phyloP scores from a whole-genome alignment of 2,329 filamentous ascomycete genomes.

The Cladophialophora carrionii region DNA sequence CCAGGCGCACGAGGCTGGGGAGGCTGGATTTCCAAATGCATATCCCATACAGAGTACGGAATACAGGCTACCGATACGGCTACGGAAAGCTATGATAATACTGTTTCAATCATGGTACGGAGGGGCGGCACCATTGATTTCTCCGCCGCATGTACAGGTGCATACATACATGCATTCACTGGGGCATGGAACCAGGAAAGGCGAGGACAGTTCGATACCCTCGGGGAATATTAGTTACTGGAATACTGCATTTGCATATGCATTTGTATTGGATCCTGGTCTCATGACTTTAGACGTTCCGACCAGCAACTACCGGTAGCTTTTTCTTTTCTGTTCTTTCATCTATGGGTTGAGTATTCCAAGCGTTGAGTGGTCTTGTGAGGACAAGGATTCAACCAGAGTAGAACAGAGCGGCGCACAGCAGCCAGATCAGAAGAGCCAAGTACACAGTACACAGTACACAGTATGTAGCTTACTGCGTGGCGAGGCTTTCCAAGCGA shows the following conservation, averaged over 20 bases:
- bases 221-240: not conserved
- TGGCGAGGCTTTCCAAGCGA: too few relatives aligned
- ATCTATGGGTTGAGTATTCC: not conserved
- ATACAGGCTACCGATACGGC: not conserved
- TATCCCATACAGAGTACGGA: not conserved
- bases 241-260: slow-evolving; percentile 9
- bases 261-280: not conserved
- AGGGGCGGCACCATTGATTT: not conserved
- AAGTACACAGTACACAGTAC: too few relatives aligned
- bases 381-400: not conserved
- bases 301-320: not conserved
- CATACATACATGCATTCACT: not conserved
- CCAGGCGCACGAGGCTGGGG: not conserved
- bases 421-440: too few relatives aligned
- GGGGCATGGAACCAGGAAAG: not conserved
- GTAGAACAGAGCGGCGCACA: too few relatives aligned
- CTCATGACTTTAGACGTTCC: not conserved
- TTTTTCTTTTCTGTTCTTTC: not conserved
- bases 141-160: not conserved
- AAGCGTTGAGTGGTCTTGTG: not conserved
- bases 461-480: too few relatives aligned
- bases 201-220: not conserved
- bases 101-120: not conserved
- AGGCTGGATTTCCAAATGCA: not conserved
- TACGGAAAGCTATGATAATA: not conserved